Conservation (phyloP, 148 eudicot species). For the Fagopyrum esculentum region DNA sequence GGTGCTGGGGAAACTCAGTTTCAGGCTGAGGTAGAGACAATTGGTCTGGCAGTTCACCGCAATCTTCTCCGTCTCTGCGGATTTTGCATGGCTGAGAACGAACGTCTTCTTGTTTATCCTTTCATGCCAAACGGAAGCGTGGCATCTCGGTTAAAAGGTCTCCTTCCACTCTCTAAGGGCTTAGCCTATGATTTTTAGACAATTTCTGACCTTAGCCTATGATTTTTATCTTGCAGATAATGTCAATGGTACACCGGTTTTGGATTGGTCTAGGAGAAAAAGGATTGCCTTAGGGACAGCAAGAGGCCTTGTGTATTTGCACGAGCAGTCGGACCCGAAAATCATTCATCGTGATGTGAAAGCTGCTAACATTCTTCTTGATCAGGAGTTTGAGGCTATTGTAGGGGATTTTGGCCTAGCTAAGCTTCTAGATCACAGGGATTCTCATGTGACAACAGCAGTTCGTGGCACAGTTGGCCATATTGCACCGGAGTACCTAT, state of each 20-base stretch:
- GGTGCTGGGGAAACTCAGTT: slow-evolving; percentile 19
- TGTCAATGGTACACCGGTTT: slow-evolving; percentile 14
- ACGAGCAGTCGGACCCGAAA: slow-evolving; percentile 14
- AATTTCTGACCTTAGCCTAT: neutral
- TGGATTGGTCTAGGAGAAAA: slow-evolving; percentile 21
- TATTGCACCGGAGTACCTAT: slow-evolving; percentile 15
- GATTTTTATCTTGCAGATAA: slow-evolving; percentile 11
- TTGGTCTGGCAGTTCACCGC: slow-evolving; percentile 19
- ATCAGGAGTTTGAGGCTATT: slow-evolving; percentile 17
- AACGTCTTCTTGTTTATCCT: slow-evolving; percentile 21
- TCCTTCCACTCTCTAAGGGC: neutral
- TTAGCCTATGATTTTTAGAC: no score
- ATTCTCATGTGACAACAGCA: slow-evolving; percentile 21
- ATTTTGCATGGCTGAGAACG: slow-evolving; percentile 21
- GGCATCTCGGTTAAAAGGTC: slow-evolving; percentile 23
- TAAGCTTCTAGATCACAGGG: slow-evolving; percentile 20
- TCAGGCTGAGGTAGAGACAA: slow-evolving; percentile 19
- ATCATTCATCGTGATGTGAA: slow-evolving; percentile 16
- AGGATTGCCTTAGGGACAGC: slow-evolving; percentile 22
- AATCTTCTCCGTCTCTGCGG: slow-evolving; percentile 24
- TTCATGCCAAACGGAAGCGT: slow-evolving; percentile 22
- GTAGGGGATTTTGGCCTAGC: slow-evolving; percentile 23
- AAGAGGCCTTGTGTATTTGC: slow-evolving; percentile 22
- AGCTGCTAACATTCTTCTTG: slow-evolving; percentile 15
- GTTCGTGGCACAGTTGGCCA: slow-evolving; percentile 22